Evolutionary conservation across 345 rosid genomes (phyloP).

Genomic region (Stellera chamaejasme): DNA sequence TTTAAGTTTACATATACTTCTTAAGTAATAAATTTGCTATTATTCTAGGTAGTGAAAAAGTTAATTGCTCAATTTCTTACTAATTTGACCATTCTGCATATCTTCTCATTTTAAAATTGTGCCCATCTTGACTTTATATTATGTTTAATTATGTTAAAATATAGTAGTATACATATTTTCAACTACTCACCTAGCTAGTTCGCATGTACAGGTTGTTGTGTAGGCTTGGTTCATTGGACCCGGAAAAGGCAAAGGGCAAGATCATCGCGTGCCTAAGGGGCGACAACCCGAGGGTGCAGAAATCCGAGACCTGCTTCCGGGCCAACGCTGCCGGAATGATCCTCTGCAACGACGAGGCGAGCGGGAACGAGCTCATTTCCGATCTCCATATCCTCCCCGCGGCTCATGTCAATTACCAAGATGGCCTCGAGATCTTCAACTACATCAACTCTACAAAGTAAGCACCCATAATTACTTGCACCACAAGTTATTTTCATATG

Average conservation of each 20-base stretch:
- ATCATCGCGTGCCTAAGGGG: constrained; percentile 56
- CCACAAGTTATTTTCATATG: background rate
- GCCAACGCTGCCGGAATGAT: constrained; percentile 72
- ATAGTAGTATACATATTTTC: too few relatives aligned
- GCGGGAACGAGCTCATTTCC: constrained; percentile 36
- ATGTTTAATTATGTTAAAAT: too few relatives aligned
- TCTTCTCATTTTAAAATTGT: too few relatives aligned
- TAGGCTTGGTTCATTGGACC: constrained; percentile 29
- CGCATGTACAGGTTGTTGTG: constrained; percentile 27
- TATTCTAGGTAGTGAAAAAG: too few relatives aligned
- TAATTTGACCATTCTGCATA: too few relatives aligned
- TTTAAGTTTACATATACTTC: background rate
- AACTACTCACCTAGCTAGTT: too few relatives aligned
- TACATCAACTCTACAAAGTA: constrained; percentile 38
- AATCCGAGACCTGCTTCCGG: constrained; percentile 29
- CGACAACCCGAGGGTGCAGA: constrained; percentile 30
- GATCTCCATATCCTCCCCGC: constrained; percentile 69
- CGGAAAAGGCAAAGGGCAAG: constrained; percentile 36
- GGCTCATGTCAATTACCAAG: constrained; percentile 40
- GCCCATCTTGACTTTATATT: too few relatives aligned
- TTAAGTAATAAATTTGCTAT: background rate
- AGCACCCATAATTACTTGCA: background rate
- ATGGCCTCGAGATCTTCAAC: constrained; percentile 33
- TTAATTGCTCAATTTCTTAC: too few relatives aligned
- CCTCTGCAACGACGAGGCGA: constrained; percentile 44